Evolutionary conservation across 176 grass and related monocot species (phyloP).

Genomic region (Rhipidocladum racemiflorum): DNA sequence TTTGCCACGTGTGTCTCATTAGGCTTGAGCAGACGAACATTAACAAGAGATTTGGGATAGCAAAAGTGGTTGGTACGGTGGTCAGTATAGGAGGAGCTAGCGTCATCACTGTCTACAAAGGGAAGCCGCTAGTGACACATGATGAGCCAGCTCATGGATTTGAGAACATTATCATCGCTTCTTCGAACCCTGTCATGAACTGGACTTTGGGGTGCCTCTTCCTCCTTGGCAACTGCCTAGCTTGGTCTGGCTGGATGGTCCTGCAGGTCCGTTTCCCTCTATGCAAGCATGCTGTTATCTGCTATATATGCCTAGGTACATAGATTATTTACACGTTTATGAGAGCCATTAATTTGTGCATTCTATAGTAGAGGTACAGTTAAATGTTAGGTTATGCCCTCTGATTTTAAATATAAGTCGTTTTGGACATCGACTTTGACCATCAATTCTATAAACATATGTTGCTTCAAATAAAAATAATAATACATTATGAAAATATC

Average conservation of each 20-base stretch:
- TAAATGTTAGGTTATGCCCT: too few species aligned
- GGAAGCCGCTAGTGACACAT: slow-evolving; percentile 43
- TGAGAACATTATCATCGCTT: background rate
- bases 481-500: too few species aligned
- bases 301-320: too few species aligned
- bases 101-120: slow-evolving; percentile 64
- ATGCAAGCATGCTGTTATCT: background rate
- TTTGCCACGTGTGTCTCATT: too few species aligned
- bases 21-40: slow-evolving; percentile 59
- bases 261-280: slow-evolving; percentile 43
- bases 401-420: too few species aligned
- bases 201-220: slow-evolving; percentile 70
- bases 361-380: too few species aligned
- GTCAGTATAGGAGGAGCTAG: slow-evolving; percentile 61
- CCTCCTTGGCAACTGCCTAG: slow-evolving; percentile 56
- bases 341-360: too few species aligned
- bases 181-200: slow-evolving; percentile 38
- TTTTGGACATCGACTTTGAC: too few species aligned
- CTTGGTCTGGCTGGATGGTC: slow-evolving; percentile 75
- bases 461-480: too few species aligned
- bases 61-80: slow-evolving; percentile 61
- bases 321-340: too few species aligned
- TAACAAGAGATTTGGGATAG: slow-evolving; percentile 40
- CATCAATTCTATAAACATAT: too few species aligned
- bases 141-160: slow-evolving; percentile 27